phyloP scores from a whole-genome alignment of 2,329 filamentous ascomycete species.

The Nemania abortiva region DNA sequence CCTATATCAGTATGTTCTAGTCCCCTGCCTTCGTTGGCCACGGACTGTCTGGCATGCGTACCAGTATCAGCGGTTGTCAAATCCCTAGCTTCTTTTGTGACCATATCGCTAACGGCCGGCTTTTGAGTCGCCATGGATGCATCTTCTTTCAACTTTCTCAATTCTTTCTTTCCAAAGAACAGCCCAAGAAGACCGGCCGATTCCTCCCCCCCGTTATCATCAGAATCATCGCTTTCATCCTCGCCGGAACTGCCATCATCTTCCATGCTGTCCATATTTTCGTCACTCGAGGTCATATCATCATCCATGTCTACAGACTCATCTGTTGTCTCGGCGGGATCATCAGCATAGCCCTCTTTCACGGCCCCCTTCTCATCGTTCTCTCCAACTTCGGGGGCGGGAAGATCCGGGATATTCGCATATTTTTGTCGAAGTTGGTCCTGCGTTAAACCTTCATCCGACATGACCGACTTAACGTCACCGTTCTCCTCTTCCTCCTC shows the following conservation, averaged over 20 bases:
- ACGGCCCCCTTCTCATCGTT: conserved; percentile 39
- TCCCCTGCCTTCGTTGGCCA: background rate
- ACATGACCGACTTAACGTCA: conserved; percentile 63
- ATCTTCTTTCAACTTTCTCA: conserved; percentile 64
- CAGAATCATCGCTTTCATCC: conserved; percentile 59
- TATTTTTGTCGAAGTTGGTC: conserved; percentile 79
- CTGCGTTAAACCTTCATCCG: conserved; percentile 74
- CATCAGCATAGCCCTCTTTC: conserved; percentile 40
- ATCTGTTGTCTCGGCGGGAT: conserved; percentile 67
- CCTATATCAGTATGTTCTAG: background rate
- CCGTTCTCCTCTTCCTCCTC: conserved; percentile 73
- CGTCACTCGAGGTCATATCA: conserved; percentile 70
- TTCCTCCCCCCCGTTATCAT: conserved; percentile 57
- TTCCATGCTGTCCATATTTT: conserved; percentile 58
- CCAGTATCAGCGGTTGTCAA: conserved; percentile 15
- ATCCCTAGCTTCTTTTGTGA: conserved; percentile 52
- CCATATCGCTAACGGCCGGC: conserved; percentile 46
- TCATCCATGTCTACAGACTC: conserved; percentile 78
- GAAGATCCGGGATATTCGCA: conserved; percentile 68
- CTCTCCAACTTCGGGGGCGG: conserved; percentile 34
- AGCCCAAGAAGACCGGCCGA: conserved; percentile 65
- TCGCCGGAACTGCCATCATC: conserved; percentile 52
- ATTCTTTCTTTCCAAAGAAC: conserved; percentile 69
- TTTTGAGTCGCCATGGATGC: conserved; percentile 46
- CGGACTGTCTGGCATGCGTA: background rate